Base-by-base conservation (phyloP, 164 flowering plant species). In the Hamamelis virginiana region DNA sequence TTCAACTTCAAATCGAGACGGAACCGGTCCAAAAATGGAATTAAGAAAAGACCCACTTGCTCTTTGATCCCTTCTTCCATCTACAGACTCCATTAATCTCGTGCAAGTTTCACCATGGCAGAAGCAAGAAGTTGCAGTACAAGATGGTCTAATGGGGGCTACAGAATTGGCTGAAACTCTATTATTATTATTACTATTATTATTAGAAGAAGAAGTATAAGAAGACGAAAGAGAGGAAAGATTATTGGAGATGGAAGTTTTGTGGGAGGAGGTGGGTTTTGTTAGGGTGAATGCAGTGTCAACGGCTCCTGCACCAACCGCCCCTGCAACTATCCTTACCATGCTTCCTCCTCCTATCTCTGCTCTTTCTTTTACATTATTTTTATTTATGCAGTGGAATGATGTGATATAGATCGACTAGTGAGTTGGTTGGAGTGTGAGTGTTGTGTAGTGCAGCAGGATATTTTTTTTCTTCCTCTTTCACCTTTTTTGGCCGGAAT, bases 1-100 rank as follows among this genome's bases (percentile, higher is more conserved):
- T 64, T 76, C 65, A 5, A 78, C 82, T 74, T 81, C 84, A 1
- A 23, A 9, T 12, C 22, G 50, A 3, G 84, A 76, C 5, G 84
- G 84, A 67, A 69, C 80, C n/a, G 70, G 53, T 9, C 77, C 75
- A 6, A 81, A 69, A 53, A 53, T 41, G 65, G 0, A 21, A 23
- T 68, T 44, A 45, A n/a, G 1, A 4, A 21, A 33, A 41, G 46
- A 59, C 69, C 51, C 66, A 59, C 5, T 44, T 57, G 59, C 46
- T 62, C 13, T 47, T 59, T 51, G 15, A 28, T 52, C 23, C 51
- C 45, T 63, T 18, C 21, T 64, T 38, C 62, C 60, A 48, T 67
- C 18, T 25, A 51, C 27, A 59, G 33, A 25, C 55, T 66, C 6
- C 53, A 14, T 68, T 8, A 60, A 9, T 25, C 19, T 46, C 63